Evolutionary conservation across 805 yeast genomes (phyloP), one percentile per base, ranked within the genome.

Genomic region (Metschnikowia amazonensis): DNA sequence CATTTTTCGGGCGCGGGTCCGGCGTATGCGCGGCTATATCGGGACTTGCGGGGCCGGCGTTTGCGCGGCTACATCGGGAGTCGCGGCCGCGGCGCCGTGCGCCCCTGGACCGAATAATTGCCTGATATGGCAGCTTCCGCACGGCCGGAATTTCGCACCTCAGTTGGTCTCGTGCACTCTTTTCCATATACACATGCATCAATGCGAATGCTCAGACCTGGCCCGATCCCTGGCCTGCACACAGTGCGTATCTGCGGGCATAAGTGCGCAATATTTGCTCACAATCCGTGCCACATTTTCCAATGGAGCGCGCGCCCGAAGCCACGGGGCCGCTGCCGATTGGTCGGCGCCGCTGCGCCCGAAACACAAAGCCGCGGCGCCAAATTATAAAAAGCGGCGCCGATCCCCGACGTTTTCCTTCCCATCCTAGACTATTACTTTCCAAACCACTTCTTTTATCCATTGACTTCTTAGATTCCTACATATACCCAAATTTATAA

Each of bases 291-390:
- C n/a, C n/a, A n/a, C n/a, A n/a, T n/a, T n/a, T n/a, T n/a, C n/a
- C n/a, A n/a, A n/a, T n/a, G n/a, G n/a, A n/a, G n/a, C n/a, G n/a
- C n/a, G n/a, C n/a, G n/a, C n/a, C n/a, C n/a, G n/a, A n/a, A n/a
- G 34, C 34, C 39, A 16, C 30, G 30, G 39, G 39, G 31, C 30
- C 39, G 30, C 31, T 14, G 17, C 31, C 30, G 39, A 36, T 36
- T 36, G 39, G 39, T 25, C 39, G 39, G 39, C 21, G 39, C 30
- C 30, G 39, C 39, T 4, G 21, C 24, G 21, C n/a, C 34, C 34
- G 34, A n/a, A 31, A 16, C 34, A 16, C 18, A 31, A 10, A 16
- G 20, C 16, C n/a, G 34, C 39, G 31, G 30, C 7, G 16, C 30
- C n/a, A 16, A 36, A 3, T 8, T 24, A 36, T 36, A 36, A 4